A percentile compares a stretch with the other conserved stretches of the same genome.
Conservation (phyloP, 805 yeast species). For the Kodamaea nitidulidarum region DNA sequence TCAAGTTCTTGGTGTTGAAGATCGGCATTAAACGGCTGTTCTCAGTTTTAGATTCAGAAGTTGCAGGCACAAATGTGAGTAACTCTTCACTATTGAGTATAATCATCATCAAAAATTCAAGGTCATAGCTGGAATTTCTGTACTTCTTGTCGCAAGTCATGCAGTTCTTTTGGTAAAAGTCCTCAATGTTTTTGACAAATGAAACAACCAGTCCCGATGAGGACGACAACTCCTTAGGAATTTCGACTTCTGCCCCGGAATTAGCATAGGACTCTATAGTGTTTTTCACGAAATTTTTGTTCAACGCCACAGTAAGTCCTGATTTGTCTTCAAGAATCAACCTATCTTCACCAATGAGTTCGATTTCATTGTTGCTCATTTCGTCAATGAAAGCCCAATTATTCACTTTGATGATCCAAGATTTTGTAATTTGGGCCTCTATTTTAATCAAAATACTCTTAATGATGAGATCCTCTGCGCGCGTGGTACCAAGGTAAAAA, state of each 20-base stretch:
- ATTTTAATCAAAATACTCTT: constrained; percentile 51
- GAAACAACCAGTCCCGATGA: not conserved
- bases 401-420: constrained; percentile 64
- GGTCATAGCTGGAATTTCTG: constrained; percentile 49
- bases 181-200: constrained; percentile 21
- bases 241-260: constrained; percentile 1
- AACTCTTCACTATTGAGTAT: constrained; percentile 64
- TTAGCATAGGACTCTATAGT: constrained; percentile 32
- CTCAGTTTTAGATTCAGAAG: constrained; percentile 16
- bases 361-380: constrained; percentile 39
- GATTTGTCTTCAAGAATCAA: constrained; percentile 42
- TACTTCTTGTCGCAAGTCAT: constrained; percentile 19
- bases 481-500: constrained; percentile 60
- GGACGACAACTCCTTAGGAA: constrained; percentile 8
- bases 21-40: constrained; percentile 15
- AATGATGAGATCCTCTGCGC: constrained; percentile 59
- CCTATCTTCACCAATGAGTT: constrained; percentile 45
- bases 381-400: constrained; percentile 62
- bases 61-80: constrained; percentile 28
- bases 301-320: constrained; percentile 49
- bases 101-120: constrained; percentile 63
- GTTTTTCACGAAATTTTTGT: constrained; percentile 46
- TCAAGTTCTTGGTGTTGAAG: constrained; percentile 52
- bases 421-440: constrained; percentile 48
- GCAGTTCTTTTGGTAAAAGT: constrained; percentile 21